Percentiles rank a stretch among this genome's conserved stretches.
Evolutionary conservation across 106 monocot species (phyloP).

Genomic region (Dendrobium huoshanense): DNA sequence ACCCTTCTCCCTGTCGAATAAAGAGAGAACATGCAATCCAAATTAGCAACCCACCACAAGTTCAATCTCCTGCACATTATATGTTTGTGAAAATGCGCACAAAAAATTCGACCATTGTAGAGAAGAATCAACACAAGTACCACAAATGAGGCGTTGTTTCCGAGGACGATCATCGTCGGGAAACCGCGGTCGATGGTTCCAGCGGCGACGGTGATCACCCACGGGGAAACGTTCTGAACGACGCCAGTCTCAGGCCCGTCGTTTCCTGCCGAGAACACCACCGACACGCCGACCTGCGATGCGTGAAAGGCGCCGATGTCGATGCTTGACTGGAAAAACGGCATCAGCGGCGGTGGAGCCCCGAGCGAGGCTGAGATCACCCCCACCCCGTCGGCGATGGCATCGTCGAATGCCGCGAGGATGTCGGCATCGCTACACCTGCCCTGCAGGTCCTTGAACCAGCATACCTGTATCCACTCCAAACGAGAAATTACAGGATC

Average conservation of each 20-base stretch:
- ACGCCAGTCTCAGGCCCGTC: constrained; percentile 50
- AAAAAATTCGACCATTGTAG: neutral
- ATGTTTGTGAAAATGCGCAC: neutral
- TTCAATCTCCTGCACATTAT: neutral
- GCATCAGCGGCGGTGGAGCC: constrained; percentile 38
- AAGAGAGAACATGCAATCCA: neutral
- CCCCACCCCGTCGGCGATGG: constrained; percentile 51
- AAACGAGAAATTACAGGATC: too few species aligned
- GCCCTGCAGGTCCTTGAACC: constrained; percentile 42
- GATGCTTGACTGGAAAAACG: constrained; percentile 29
- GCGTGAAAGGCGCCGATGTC: constrained; percentile 80
- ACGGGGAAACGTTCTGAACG: constrained; percentile 69
- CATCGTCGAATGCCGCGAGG: constrained; percentile 67
- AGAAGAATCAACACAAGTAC: constrained; percentile 9
- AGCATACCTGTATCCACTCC: constrained; percentile 10
- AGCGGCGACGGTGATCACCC: constrained; percentile 60
- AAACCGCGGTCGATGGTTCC: constrained; percentile 52
- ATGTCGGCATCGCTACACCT: constrained; percentile 72
- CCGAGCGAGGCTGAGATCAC: constrained; percentile 73
- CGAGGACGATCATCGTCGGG: constrained; percentile 40
- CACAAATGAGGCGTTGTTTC: constrained; percentile 42
- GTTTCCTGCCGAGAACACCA: constrained; percentile 76
- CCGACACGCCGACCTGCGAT: constrained; percentile 37
- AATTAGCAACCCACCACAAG: too few species aligned
- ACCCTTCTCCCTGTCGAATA: constrained; percentile 55